phyloP scores from a whole-genome alignment of 148 eudicot species.

The Linanthus parryae region DNA sequence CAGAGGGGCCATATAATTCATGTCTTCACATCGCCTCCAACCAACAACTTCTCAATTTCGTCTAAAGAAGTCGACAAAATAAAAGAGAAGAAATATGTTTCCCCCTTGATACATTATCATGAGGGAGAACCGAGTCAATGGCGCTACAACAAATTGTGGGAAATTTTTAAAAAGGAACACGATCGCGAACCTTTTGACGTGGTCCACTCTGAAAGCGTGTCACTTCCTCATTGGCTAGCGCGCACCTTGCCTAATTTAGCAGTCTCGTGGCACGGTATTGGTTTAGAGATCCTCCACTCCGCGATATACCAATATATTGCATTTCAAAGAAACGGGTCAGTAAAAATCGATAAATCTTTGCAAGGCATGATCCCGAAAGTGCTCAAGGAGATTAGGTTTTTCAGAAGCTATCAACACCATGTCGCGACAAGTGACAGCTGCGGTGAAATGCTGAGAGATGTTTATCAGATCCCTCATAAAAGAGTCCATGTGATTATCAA shows the following conservation, averaged over 20 bases:
- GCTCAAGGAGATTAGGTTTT: conserved; percentile 68
- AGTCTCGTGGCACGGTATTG: conserved; percentile 88
- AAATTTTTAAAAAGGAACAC: conserved; percentile 59
- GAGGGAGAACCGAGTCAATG: conserved; percentile 59
- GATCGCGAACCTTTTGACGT: conserved; percentile 47
- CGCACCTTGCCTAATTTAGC: conserved; percentile 48
- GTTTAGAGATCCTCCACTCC: conserved; percentile 65
- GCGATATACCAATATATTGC: conserved; percentile 64
- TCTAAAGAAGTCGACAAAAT: not conserved
- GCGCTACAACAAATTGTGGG: conserved; percentile 86
- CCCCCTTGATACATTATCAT: conserved; percentile 56
- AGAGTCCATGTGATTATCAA: conserved; percentile 76
- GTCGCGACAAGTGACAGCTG: conserved; percentile 77
- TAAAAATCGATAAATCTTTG: conserved; percentile 44
- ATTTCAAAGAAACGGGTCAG: no score
- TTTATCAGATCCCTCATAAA: conserved; percentile 35
- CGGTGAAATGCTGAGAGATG: conserved; percentile 39
- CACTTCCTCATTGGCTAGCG: conserved; percentile 64
- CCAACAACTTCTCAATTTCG: not conserved
- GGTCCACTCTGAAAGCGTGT: conserved; percentile 81
- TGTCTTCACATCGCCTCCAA: conserved; percentile 62
- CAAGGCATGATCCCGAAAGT: conserved; percentile 61
- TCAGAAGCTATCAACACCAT: conserved; percentile 63
- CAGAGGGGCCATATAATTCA: conserved; percentile 58
- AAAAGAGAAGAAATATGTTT: not conserved